Evolutionary conservation across 2,329 filamentous ascomycete genomes (phyloP).

Genomic region (Rhytidhysteron rufulum): DNA sequence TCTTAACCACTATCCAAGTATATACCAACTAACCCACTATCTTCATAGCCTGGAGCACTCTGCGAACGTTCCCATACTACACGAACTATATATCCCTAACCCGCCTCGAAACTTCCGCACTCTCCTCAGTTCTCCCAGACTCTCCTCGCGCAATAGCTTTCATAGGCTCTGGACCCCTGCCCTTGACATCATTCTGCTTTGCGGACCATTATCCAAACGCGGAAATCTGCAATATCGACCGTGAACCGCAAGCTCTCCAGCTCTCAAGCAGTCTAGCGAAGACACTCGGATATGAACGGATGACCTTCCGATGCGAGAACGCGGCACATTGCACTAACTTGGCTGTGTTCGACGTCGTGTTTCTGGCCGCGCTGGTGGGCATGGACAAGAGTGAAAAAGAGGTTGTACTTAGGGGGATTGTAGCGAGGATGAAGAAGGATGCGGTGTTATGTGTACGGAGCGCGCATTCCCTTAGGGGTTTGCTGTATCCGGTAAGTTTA

Average conservation of each 20-base stretch:
- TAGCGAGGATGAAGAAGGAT: constrained; percentile 38
- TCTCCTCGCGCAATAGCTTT: constrained; percentile 41
- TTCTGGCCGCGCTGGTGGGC: constrained; percentile 50
- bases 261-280: constrained; percentile 27
- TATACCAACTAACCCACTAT: too few relatives aligned
- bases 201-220: constrained; percentile 29
- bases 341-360: constrained; percentile 43
- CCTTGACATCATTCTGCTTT: constrained; percentile 47
- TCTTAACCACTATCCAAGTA: too few relatives aligned
- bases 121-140: constrained; percentile 32
- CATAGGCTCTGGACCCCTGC: constrained; percentile 50
- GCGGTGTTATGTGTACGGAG: constrained; percentile 46
- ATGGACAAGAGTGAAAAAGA: constrained; percentile 41
- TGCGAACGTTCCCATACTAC: too few relatives aligned
- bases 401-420: constrained; percentile 35
- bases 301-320: constrained; percentile 34
- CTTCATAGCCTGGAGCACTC: too few relatives aligned
- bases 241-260: constrained; percentile 32
- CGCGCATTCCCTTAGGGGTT: constrained; percentile 41
- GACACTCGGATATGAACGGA: constrained; percentile 24
- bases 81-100: too few relatives aligned
- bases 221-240: constrained; percentile 42
- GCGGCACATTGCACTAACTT: constrained; percentile 21
- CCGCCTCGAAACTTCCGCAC: constrained; percentile 43
- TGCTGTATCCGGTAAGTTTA: constrained; percentile 46